A percentile compares a stretch with the other conserved stretches of the same genome.
phyloP scores from a whole-genome alignment of 257 asterid genomes.

The Haberlea rhodopensis region DNA sequence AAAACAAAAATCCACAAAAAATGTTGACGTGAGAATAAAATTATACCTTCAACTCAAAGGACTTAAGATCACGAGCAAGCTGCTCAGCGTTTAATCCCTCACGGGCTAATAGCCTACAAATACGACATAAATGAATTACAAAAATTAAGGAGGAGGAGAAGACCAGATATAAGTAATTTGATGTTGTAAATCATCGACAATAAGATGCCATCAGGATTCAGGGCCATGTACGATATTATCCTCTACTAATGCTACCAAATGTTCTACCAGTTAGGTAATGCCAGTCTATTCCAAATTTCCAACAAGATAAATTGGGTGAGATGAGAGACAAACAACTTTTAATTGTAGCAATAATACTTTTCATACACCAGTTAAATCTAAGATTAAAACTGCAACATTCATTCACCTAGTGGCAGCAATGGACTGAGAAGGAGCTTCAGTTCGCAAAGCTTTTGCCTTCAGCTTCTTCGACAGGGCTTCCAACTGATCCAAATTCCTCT shows the following conservation, averaged over 20 bases:
- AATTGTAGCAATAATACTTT: too few species aligned
- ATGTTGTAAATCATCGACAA: not conserved
- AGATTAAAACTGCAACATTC: not conserved
- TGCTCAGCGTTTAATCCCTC: slow-evolving; percentile 97
- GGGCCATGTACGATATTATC: not conserved
- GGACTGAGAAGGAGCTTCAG: slow-evolving; percentile 96
- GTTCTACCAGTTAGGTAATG: slow-evolving; percentile 5
- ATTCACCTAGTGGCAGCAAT: slow-evolving; percentile 88
- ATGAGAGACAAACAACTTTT: not conserved
- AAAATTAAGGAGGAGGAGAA: not conserved
- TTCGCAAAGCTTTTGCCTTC: slow-evolving; percentile 75
- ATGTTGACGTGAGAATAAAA: slow-evolving; percentile 1
- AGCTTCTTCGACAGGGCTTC: slow-evolving; percentile 95
- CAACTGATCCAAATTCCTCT: slow-evolving; percentile 97
- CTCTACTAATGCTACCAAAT: not conserved
- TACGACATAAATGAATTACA: slow-evolving; percentile 3
- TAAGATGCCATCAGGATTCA: not conserved
- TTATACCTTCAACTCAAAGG: slow-evolving; percentile 83
- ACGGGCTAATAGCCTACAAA: slow-evolving; percentile 74
- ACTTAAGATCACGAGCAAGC: slow-evolving; percentile 97
- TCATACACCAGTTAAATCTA: slow-evolving; percentile 1
- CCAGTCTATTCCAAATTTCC: slow-evolving; percentile 7
- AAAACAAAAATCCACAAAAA: slow-evolving; percentile 9
- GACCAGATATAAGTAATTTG: not conserved
- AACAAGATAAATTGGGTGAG: slow-evolving; percentile 3